A percentile compares a stretch with the other conserved stretches of the same genome.
Evolutionary conservation across 225 moss, liverwort and hornwort genomes (phyloP).

Genomic region (Physcomitrellopsis africana): DNA sequence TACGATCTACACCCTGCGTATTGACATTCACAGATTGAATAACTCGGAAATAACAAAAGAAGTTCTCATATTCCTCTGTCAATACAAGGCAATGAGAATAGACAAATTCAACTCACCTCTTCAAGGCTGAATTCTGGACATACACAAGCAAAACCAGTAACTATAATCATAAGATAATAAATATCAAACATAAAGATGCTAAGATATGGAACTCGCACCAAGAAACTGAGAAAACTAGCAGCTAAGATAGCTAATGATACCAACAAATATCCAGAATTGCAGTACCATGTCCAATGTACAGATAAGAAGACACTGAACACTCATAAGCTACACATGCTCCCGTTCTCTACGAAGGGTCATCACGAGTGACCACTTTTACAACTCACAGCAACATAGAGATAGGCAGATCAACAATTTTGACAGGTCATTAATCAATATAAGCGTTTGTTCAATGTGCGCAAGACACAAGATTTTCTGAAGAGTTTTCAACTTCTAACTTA

Average conservation of each 20-base stretch:
- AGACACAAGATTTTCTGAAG: conserved; percentile 25
- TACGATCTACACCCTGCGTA: background rate
- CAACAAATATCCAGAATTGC: background rate
- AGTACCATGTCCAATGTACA: background rate
- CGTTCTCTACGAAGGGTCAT: conserved; percentile 17
- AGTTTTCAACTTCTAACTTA: conserved; percentile 30
- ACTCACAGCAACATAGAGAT: conserved; percentile 27
- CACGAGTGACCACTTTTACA: conserved; percentile 33
- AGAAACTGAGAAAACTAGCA: background rate
- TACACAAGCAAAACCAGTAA: conserved; percentile 33
- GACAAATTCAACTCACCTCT: conserved; percentile 39
- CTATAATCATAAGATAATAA: conserved; percentile 27
- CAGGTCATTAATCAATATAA: conserved; percentile 25
- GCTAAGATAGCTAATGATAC: background rate
- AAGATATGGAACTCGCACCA: background rate
- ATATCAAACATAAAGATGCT: conserved; percentile 5
- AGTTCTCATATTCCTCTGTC: background rate
- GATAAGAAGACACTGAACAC: background rate
- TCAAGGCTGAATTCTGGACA: conserved; percentile 28
- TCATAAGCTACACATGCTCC: background rate
- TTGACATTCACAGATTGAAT: background rate
- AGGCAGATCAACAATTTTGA: conserved; percentile 20
- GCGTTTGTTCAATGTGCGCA: conserved; percentile 20
- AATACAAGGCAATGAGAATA: conserved; percentile 12
- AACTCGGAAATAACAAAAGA: background rate